A percentile compares a stretch with the other conserved stretches of the same genome.
These are phyloP conservation scores for Pythium utonaiense DNA, from an alignment of 352 stramenopile species.

Conservation along the genomic window DNA sequence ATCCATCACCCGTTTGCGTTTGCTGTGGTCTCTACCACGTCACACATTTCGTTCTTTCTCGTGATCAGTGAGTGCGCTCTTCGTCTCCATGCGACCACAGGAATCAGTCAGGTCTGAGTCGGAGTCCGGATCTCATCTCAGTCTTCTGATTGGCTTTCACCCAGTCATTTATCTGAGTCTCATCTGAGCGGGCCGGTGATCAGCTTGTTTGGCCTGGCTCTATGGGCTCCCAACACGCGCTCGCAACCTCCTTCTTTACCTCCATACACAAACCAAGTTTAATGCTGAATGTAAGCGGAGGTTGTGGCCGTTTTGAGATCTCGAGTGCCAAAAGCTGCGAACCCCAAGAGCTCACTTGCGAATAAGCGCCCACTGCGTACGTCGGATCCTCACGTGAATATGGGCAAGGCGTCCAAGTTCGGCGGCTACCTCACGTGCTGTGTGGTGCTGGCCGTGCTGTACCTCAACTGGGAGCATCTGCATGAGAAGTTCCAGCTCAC, in stretches of 20 bases:
- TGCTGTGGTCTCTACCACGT: not conserved
- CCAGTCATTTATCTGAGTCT: not conserved
- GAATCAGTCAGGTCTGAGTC: not conserved
- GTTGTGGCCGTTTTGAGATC: not conserved
- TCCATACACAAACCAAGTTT: constrained; percentile 13
- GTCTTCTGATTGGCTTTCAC: not conserved
- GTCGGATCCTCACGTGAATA: constrained; percentile 18
- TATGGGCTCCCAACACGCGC: not conserved
- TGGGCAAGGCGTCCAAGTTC: constrained; percentile 50
- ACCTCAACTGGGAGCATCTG: constrained; percentile 52
- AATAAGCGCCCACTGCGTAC: not conserved
- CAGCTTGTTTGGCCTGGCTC: constrained; percentile 2
- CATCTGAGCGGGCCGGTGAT: not conserved
- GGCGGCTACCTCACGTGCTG: constrained; percentile 38
- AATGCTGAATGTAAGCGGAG: not conserved
- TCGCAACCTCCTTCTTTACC: not conserved
- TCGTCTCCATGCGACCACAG: not conserved
- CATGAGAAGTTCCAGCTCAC: constrained; percentile 65
- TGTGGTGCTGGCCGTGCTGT: constrained; percentile 38
- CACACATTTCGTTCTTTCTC: not conserved
- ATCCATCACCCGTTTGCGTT: not conserved
- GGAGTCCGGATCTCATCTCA: not conserved
- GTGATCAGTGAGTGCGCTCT: no score
- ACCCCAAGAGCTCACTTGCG: not conserved
- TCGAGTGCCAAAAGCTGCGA: not conserved